Evolutionary conservation across 2,329 filamentous ascomycete species (phyloP), one percentile per base, ranked within the genome.

Genomic region (Ampelomyces quisqualis): DNA sequence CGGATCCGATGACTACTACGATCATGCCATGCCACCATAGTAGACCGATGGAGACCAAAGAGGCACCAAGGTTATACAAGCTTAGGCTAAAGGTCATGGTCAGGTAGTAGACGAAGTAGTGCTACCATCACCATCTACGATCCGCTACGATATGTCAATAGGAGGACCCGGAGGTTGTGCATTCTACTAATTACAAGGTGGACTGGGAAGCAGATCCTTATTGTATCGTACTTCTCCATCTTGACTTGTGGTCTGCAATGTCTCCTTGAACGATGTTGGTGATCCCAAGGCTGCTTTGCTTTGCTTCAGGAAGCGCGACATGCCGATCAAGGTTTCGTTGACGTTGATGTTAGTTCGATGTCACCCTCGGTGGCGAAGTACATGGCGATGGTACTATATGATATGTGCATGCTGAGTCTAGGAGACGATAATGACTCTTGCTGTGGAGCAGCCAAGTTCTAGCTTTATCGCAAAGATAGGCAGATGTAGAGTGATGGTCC

Each of bases 261-360:
- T 35, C 10, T 40, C 33, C 24, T 49, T 43, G 39, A 44, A 35
- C 2, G 35, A 45, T 70, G 70, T 38, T 70, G 71, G 49, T 23
- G 46, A 49, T 26, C 35, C 34, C 8, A 47, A 37, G 14, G 26
- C 40, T 34, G n/a, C 36, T 37, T 43, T 40, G 40, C 51, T 45
- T 50, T 33, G 45, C 42, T 34, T 43, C 43, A 29, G n/a, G 43
- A 55, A n/a, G 38, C 44, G 23, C 38, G 40, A 21, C 48, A 57
- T 36, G 36, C 38, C 43, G 45, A 52, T 29, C 46, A 52, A 7
- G 51, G 23, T 17, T 14, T 4, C 14, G 3, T 27, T 27, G 7
- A 14, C 17, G 10, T 35, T 27, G 7, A 14, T 24, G 10, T 35
- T 24, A 18, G 15, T 27, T 13, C 9, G 19, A 17, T 9, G 21